Conservation (phyloP, 257 asterid species). For the Nicotiana tomentosiformis region DNA sequence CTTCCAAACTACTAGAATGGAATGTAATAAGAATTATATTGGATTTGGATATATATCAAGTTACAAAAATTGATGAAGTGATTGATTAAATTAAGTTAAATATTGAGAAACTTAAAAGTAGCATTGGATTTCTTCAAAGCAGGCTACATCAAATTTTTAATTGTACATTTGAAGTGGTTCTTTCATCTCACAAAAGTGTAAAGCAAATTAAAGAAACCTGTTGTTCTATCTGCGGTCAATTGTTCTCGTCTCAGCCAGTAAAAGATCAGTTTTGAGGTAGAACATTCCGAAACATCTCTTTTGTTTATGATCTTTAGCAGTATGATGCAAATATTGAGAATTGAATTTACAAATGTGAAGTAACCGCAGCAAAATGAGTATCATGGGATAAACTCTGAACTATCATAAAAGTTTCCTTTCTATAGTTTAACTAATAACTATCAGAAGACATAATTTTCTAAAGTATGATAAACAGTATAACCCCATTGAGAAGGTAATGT, state of each 20-base stretch:
- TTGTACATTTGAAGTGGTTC: background rate
- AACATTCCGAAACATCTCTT: background rate
- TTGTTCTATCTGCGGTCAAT: background rate
- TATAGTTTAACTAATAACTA: background rate
- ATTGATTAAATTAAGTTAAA: background rate
- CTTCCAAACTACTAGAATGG: background rate
- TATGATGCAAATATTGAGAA: background rate
- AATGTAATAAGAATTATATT: background rate
- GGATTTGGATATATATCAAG: background rate
- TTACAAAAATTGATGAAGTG: background rate
- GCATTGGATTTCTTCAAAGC: background rate
- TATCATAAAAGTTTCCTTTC: background rate
- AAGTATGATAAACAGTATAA: background rate
- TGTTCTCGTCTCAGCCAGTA: background rate
- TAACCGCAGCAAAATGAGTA: background rate
- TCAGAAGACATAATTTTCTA: background rate
- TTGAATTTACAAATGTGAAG: background rate
- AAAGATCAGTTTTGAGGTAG: background rate
- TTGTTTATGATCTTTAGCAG: background rate
- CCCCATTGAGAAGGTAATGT: background rate
- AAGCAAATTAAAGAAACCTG: background rate
- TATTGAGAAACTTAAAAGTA: background rate
- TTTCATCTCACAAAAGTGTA: background rate
- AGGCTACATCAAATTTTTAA: background rate
- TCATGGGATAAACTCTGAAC: background rate